phyloP scores from a whole-genome alignment of 1,139 yeast species.

The Sugiyamaella novakii region DNA sequence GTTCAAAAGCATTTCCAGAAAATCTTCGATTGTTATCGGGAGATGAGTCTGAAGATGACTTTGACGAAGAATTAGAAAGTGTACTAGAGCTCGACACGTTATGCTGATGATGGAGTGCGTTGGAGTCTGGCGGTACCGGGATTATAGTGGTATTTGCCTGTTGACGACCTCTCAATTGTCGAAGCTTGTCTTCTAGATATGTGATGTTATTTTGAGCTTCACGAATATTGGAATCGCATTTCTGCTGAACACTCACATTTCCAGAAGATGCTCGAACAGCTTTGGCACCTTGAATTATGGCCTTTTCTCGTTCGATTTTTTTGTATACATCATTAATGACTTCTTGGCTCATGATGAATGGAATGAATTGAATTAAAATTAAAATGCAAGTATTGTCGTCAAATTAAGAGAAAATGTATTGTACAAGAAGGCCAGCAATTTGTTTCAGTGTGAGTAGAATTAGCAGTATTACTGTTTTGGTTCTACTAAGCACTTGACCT shows the following conservation, averaged over 20 bases:
- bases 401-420: no score
- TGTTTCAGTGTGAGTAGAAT: no score
- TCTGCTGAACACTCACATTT: slow-evolving; percentile 81
- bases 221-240: slow-evolving; percentile 85
- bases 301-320: slow-evolving; percentile 85
- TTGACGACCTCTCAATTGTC: slow-evolving; percentile 54
- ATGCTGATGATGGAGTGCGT: slow-evolving; percentile 22
- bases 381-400: not conserved
- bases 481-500: no score
- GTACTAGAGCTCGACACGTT: slow-evolving; percentile 24
- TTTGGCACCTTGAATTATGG: slow-evolving; percentile 85
- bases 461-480: no score
- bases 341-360: slow-evolving; percentile 20
- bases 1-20: slow-evolving; percentile 5
- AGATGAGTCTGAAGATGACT: slow-evolving; percentile 17
- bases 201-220: slow-evolving; percentile 92
- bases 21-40: not conserved
- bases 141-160: slow-evolving; percentile 1
- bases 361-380: no score
- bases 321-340: slow-evolving; percentile 63
- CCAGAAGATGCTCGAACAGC: slow-evolving; percentile 74
- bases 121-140: not conserved
- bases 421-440: no score
- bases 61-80: slow-evolving; percentile 18
- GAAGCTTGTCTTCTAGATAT: slow-evolving; percentile 76